Base-by-base conservation (phyloP, 805 yeast genomes). In the Starmerella lactis-condensi region DNA sequence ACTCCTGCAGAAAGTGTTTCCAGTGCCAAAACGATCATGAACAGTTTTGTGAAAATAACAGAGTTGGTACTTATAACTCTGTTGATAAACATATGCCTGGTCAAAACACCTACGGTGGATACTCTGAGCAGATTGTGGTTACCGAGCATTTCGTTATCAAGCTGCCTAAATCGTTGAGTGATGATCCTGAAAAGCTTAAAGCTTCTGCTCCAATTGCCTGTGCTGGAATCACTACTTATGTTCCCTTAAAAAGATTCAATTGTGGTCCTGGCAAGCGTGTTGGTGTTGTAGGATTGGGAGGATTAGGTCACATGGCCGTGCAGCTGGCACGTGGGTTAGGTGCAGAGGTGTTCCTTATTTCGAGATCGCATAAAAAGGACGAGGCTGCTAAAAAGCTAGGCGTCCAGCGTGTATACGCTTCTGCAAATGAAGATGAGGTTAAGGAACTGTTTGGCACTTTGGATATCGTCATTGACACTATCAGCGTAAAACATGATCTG, bases 121-220 rank as follows among this genome's bases (percentile, higher is more conserved):
- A 41, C 33, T 40, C 45, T 3, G 37, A 43, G 22, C 14, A 30
- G 20, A 22, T 42, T n/a, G 34, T 42, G n/a, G 69, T 70, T 30
- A 64, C 69, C 50, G 75, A 72, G 50, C 60, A 62, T 36, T 69
- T 69, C 48, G 73, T 63, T 3, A 62, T 75, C 56, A 69, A 68
- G 28, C 64, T 75, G 36, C 83, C 85, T 27, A 66, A 65, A 10
- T 51, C 43, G 11, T 44, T 71, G 25, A 26, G 29, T 15, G 21
- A 17, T 12, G 21, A 26, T 15, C 29, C 29, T 26, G 29, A 26
- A 8, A 58, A 64, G 22, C 57, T 67, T 27, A 65, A 60, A 22
- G 55, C 60, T 17, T 78, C 69, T 18, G 82, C 81, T 4, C 82
- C 83, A 31, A 56, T 75, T 55, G 54, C 74, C 57, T 75, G 85